Conservation (phyloP, 2,329 filamentous ascomycete species). For the Venturia nashicola region DNA sequence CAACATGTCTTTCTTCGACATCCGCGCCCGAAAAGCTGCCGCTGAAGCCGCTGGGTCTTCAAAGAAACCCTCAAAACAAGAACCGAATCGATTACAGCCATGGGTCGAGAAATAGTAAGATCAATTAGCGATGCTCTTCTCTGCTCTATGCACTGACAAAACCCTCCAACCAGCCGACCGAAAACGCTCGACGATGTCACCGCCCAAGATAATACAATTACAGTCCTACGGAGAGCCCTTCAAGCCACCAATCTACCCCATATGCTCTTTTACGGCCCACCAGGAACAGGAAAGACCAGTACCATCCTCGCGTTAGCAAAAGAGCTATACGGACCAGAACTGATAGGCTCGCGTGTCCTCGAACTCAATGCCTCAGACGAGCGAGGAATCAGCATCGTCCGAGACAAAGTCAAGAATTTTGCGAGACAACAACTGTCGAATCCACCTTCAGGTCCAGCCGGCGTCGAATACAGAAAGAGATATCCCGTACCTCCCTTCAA, state of each 20-base stretch:
- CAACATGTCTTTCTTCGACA: slow-evolving; percentile 84
- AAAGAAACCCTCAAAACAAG: slow-evolving; percentile 53
- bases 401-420: slow-evolving; percentile 97
- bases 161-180: slow-evolving; percentile 53
- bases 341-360: slow-evolving; percentile 88
- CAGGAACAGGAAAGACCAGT: slow-evolving; percentile 94
- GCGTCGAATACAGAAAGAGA: slow-evolving; percentile 44
- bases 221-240: slow-evolving; percentile 79
- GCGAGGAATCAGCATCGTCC: slow-evolving; percentile 91
- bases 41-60: slow-evolving; percentile 60
- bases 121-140: neutral
- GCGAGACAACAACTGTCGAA: slow-evolving; percentile 89
- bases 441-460: slow-evolving; percentile 53
- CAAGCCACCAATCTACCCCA: slow-evolving; percentile 97
- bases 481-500: slow-evolving; percentile 98
- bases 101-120: slow-evolving; percentile 98
- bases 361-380: slow-evolving; percentile 99
- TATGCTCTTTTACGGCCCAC: slow-evolving; percentile 98
- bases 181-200: slow-evolving; percentile 91
- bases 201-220: slow-evolving; percentile 93
- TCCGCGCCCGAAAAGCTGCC: slow-evolving; percentile 69
- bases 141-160: slow-evolving; percentile 1
- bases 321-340: slow-evolving; percentile 90
- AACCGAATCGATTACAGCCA: slow-evolving; percentile 60
- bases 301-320: slow-evolving; percentile 95